A percentile compares a stretch with the other conserved stretches of the same genome.
Evolutionary conservation across 2,329 filamentous ascomycete genomes (phyloP).

Genomic region (Trichoderma polysporum): DNA sequence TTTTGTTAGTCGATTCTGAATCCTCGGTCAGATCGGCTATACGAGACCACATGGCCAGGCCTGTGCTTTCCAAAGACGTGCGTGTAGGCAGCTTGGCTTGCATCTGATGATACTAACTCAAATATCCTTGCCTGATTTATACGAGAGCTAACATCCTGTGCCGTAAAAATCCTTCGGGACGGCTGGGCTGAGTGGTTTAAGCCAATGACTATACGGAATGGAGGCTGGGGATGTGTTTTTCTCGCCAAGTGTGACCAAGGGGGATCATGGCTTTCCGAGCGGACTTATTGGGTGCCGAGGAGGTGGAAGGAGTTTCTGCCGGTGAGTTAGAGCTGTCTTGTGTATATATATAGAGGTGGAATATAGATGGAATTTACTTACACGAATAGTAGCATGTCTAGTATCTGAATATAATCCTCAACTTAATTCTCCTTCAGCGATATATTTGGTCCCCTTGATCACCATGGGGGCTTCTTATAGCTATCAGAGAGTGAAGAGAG

Average conservation of each 20-base stretch:
- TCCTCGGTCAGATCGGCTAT: neutral
- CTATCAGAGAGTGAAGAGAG: neutral
- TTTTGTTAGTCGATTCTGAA: neutral
- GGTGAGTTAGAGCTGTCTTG: neutral
- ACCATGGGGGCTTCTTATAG: slow-evolving; percentile 19
- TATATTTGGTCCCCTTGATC: neutral
- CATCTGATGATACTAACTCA: neutral
- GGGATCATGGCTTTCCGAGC: neutral
- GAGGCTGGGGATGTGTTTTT: neutral
- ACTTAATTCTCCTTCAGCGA: neutral
- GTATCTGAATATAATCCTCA: neutral
- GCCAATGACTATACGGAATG: neutral
- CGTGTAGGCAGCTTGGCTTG: neutral
- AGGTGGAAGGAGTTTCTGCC: neutral
- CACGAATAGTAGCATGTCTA: neutral
- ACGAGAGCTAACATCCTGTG: neutral
- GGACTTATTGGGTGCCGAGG: neutral
- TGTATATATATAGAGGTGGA: neutral
- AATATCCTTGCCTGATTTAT: neutral
- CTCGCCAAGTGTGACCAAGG: neutral
- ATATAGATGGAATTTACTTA: neutral
- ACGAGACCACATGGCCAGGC: neutral
- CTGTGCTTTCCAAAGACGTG: neutral
- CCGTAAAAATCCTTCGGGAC: neutral
- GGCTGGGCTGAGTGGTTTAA: neutral